Evolutionary conservation across 2,329 filamentous ascomycete genomes (phyloP).

Genomic region (Epichloe typhina): DNA sequence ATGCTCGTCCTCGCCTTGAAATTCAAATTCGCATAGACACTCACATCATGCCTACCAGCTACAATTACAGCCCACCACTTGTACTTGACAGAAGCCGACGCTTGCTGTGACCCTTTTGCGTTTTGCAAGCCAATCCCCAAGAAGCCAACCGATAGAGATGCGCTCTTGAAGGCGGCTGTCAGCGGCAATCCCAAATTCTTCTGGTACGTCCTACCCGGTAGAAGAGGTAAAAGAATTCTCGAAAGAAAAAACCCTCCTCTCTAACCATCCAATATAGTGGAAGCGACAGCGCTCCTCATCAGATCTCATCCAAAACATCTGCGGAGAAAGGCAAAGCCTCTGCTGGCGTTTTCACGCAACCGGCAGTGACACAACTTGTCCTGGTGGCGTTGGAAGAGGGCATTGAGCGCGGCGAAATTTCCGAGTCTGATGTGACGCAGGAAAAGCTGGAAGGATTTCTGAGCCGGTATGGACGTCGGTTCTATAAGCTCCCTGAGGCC

Average conservation of each 20-base stretch:
- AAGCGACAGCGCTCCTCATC: slow-evolving; percentile 54
- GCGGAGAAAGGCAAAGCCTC: slow-evolving; percentile 39
- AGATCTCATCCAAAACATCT: slow-evolving; percentile 41
- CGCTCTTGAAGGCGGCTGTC: slow-evolving; percentile 52
- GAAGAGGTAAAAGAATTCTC: not conserved
- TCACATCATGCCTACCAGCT: not conserved
- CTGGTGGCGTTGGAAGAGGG: slow-evolving; percentile 49
- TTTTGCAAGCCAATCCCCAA: slow-evolving; percentile 74
- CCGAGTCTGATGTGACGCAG: slow-evolving; percentile 37
- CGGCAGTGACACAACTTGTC: slow-evolving; percentile 52
- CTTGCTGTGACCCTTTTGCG: slow-evolving; percentile 39
- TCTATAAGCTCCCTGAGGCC: slow-evolving; percentile 31
- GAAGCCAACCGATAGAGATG: slow-evolving; percentile 57
- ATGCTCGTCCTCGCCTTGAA: not conserved
- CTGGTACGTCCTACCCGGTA: slow-evolving; percentile 24
- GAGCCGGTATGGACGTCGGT: slow-evolving; percentile 36
- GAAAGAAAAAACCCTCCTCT: too few relatives aligned
- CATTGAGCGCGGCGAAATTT: slow-evolving; percentile 38
- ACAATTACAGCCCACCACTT: slow-evolving; percentile 84
- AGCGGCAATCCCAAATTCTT: slow-evolving; percentile 55
- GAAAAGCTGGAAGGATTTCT: slow-evolving; percentile 43
- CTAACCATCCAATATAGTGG: slow-evolving; percentile 19
- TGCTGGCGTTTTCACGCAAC: slow-evolving; percentile 71
- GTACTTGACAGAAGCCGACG: slow-evolving; percentile 64
- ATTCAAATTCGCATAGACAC: not conserved